These are phyloP conservation scores for Thermothielavioides terrestris DNA, from an alignment of 495 filamentous ascomycete species.

Conservation along the genomic window DNA sequence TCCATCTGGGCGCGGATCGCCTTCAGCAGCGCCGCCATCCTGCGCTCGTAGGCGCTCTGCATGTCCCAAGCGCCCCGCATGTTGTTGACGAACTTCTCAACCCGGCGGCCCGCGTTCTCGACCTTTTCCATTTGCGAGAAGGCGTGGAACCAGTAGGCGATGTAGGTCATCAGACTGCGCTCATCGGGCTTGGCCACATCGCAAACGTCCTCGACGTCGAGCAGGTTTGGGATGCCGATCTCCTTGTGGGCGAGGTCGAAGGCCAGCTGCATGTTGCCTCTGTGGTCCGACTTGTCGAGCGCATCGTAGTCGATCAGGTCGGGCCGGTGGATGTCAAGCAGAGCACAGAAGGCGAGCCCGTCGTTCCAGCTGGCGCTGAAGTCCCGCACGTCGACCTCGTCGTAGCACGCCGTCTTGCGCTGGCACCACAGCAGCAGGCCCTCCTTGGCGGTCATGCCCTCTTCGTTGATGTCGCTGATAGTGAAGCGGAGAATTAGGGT, in stretches of 20 bases:
- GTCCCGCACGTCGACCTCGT: conserved; percentile 87
- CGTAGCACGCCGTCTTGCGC: conserved; percentile 95
- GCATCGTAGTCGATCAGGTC: conserved; percentile 95
- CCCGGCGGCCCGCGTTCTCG: conserved; percentile 89
- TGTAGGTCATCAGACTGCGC: conserved; percentile 96
- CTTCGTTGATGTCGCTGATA: conserved; percentile 96
- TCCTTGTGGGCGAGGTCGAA: conserved; percentile 94
- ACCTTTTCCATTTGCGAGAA: conserved; percentile 97
- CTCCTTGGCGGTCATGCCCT: conserved; percentile 96
- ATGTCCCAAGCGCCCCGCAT: conserved; percentile 99
- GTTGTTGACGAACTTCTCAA: conserved; percentile 97
- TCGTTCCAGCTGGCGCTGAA: conserved; percentile 97
- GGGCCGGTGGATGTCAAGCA: conserved; percentile 93
- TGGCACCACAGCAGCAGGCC: conserved; percentile 95
- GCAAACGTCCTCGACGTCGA: conserved; percentile 97
- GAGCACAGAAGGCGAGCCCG: conserved; percentile 89
- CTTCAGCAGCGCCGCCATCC: conserved; percentile 70
- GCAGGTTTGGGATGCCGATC: conserved; percentile 90
- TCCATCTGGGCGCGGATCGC: conserved; percentile 64
- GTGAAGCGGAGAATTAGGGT: conserved; percentile 95
- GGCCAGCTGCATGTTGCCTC: conserved; percentile 93
- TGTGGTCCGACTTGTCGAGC: conserved; percentile 88
- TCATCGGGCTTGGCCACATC: conserved; percentile 95
- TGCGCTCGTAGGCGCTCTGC: conserved; percentile 87
- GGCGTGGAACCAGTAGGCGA: conserved; percentile 99